Evolutionary conservation across 768 basidiomycete species (phyloP), one percentile per base, ranked within the genome.

Genomic region (Asterophora lycoperdoides): DNA sequence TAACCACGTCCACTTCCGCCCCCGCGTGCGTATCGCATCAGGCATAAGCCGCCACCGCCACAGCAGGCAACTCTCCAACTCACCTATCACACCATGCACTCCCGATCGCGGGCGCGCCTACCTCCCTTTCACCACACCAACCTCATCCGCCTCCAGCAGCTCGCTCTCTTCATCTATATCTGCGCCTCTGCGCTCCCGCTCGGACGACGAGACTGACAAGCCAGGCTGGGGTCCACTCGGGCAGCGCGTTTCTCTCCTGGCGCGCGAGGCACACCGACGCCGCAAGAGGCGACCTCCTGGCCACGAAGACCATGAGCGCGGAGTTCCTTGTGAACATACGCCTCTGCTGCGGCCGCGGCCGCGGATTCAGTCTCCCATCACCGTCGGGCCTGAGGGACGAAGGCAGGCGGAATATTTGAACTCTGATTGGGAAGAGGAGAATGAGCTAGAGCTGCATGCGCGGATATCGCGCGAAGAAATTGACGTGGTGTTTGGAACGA

Each of bases 121-220:
- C 20, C 28, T 13, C 34, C 13, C 40, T 35, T 33, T 29, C 42
- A 49, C 34, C 20, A 8, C 41, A 29, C 32, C 26, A 37, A 51
- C 37, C 5, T 58, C 66, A 4, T 55, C 64, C 13, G 72, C 71
- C 4, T 79, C 82, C 29, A 56, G 71, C 5, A 74, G 76, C 36
- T 89, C 88, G 1, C 78, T 77, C 3, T 89, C 87, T 4, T 90
- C 89, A 2, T 89, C 88, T 34, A 84, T 92, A 53, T 91, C 89
- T 33, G 89, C 78, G 1, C 90, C 89, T 14, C 72, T 92, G 18
- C 85, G 81, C 41, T 77, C 80, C 20, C 75, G 72, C 52, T 66
- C 66, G 11, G 69, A 81, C 48, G 73, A 78, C 42, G 74, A 71
- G 34, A 57, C 66, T 11, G 63, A 66, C 36, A 72, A 68, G 51